phyloP scores from a whole-genome alignment of 495 filamentous ascomycete species.

The Penicillium manginii region DNA sequence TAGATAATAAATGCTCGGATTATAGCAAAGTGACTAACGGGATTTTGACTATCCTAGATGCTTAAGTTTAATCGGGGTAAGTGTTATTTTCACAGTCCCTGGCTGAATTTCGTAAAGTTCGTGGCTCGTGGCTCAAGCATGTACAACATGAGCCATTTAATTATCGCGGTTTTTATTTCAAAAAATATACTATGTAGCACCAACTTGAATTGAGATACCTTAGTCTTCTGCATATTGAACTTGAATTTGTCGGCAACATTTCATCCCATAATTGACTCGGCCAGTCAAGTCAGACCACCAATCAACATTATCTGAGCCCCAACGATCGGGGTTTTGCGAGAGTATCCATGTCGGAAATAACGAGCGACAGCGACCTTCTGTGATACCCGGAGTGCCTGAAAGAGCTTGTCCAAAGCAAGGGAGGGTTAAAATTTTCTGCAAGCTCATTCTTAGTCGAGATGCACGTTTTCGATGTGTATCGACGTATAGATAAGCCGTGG shows the following conservation, averaged over 20 bases:
- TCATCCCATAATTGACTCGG: background rate
- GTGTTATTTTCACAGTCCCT: too few species aligned
- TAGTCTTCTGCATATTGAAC: too few species aligned
- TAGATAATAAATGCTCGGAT: too few species aligned
- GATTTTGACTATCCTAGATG: too few species aligned
- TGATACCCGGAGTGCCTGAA: slow-evolving; percentile 10
- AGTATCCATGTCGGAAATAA: slow-evolving; percentile 11
- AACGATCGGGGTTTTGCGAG: background rate
- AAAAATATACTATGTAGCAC: background rate
- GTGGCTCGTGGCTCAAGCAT: too few species aligned
- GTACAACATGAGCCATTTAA: background rate
- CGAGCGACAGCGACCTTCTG: slow-evolving; percentile 15
- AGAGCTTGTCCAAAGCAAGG: slow-evolving; percentile 13
- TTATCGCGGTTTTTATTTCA: background rate
- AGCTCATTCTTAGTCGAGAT: background rate
- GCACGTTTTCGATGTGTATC: background rate
- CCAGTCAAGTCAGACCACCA: background rate
- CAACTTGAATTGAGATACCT: too few species aligned
- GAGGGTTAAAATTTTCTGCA: slow-evolving; percentile 1
- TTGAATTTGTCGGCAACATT: background rate
- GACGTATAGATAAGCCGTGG: background rate
- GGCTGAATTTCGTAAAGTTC: too few species aligned
- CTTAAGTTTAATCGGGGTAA: too few species aligned
- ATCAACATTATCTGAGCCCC: background rate
- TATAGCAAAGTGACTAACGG: too few species aligned